phyloP scores from a whole-genome alignment of 257 asterid species.

The Buddleja alternifolia region DNA sequence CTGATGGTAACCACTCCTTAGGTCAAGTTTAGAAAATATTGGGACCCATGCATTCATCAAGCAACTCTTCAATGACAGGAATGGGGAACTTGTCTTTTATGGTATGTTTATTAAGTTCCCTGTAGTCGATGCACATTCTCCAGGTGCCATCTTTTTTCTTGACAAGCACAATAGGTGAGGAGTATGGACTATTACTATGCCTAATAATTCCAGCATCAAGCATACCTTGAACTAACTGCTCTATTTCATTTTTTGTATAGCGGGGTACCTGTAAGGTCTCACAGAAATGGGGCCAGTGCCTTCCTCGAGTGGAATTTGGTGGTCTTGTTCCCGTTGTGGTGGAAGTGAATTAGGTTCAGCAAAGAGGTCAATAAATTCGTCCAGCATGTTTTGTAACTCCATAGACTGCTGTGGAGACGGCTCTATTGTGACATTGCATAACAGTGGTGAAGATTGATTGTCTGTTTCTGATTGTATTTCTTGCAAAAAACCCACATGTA shows the following conservation, averaged over 20 bases:
- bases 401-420: too few relatives aligned
- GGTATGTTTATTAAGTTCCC: not conserved
- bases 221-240: not conserved
- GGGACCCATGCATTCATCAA: constrained; percentile 21
- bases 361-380: too few relatives aligned
- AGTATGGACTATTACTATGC: not conserved
- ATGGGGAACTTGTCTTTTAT: constrained; percentile 23
- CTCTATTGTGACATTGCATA: too few relatives aligned
- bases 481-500: too few relatives aligned
- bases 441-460: too few relatives aligned
- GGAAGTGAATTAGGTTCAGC: too few relatives aligned
- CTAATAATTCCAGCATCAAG: not conserved
- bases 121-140: constrained; percentile 1
- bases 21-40: not conserved
- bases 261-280: too few relatives aligned
- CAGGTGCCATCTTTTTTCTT: not conserved
- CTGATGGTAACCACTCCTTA: constrained; percentile 17
- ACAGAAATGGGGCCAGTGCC: too few relatives aligned
- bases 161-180: not conserved
- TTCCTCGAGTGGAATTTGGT: too few relatives aligned
- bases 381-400: too few relatives aligned
- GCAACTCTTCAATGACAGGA: constrained; percentile 9
- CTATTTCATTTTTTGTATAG: constrained; percentile 2
- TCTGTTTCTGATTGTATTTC: too few relatives aligned
- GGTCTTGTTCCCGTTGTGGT: too few relatives aligned